Conservation (phyloP, 805 yeast genomes). For the Kazachstania kunashirensis region DNA sequence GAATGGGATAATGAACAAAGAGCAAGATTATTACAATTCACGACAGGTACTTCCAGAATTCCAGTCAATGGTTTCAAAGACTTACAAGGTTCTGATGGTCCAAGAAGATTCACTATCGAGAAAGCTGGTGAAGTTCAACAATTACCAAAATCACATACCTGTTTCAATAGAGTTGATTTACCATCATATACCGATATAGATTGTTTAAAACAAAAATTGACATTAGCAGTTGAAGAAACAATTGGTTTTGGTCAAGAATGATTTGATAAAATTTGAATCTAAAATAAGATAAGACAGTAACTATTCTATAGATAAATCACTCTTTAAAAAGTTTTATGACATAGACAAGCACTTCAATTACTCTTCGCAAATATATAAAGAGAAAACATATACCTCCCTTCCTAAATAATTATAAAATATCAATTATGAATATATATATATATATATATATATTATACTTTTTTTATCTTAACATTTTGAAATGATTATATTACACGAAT, state of each 20-base stretch:
- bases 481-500: no score
- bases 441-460: no score
- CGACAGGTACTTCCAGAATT: slow-evolving; percentile 97
- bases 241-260: slow-evolving; percentile 98
- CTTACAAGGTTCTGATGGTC: slow-evolving; percentile 97
- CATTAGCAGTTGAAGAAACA: slow-evolving; percentile 96
- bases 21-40: slow-evolving; percentile 89
- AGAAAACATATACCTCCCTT: no score
- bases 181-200: slow-evolving; percentile 88
- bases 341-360: no score
- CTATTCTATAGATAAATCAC: no score
- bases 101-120: slow-evolving; percentile 96
- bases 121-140: slow-evolving; percentile 89
- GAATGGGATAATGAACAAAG: slow-evolving; percentile 96
- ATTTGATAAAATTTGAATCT: slow-evolving; percentile 5
- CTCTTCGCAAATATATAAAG: no score
- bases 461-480: no score
- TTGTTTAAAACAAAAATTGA: slow-evolving; percentile 76
- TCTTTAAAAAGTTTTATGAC: no score
- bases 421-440: no score
- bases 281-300: no score
- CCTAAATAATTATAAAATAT: no score
- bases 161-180: slow-evolving; percentile 96
- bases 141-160: slow-evolving; percentile 94
- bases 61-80: slow-evolving; percentile 99